A percentile compares a stretch with the other conserved stretches of the same genome.
Evolutionary conservation across 306 rosid genomes (phyloP).

Genomic region (Cucurbita argyrosperma): DNA sequence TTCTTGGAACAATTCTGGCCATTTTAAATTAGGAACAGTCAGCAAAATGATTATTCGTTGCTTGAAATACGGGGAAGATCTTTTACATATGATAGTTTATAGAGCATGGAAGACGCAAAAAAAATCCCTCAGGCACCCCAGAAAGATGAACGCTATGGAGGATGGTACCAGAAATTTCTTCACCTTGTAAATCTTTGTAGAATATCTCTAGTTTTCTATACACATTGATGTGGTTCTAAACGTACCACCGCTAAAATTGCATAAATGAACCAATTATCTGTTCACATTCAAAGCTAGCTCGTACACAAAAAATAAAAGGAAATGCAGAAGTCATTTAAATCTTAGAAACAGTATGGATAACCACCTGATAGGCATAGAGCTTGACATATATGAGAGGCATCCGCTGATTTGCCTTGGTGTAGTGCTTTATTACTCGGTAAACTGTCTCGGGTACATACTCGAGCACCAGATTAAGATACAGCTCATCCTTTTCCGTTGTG

Average conservation of each 20-base stretch:
- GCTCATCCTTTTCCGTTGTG: conserved; percentile 54
- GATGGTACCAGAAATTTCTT: too few species aligned
- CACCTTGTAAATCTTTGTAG: neutral
- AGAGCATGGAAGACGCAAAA: neutral
- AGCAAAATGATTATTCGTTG: neutral
- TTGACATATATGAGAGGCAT: conserved; percentile 65
- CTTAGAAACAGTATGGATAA: neutral
- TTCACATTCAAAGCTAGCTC: neutral
- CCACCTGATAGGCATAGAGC: conserved; percentile 69
- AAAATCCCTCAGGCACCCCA: neutral
- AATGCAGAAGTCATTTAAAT: neutral
- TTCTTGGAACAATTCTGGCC: neutral
- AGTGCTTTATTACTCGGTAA: conserved; percentile 50
- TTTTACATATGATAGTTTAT: neutral
- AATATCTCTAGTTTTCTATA: neutral
- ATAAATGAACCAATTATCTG: neutral
- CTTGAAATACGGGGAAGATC: neutral
- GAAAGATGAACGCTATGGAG: neutral
- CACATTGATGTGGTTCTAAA: neutral
- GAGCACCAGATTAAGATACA: conserved; percentile 65
- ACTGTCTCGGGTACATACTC: conserved; percentile 60
- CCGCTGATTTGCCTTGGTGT: conserved; percentile 52
- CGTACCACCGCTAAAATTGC: neutral
- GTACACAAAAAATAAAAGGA: neutral
- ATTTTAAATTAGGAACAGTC: neutral